Evolutionary conservation across 257 asterid species (phyloP).

Genomic region (Handroanthus guayacan): DNA sequence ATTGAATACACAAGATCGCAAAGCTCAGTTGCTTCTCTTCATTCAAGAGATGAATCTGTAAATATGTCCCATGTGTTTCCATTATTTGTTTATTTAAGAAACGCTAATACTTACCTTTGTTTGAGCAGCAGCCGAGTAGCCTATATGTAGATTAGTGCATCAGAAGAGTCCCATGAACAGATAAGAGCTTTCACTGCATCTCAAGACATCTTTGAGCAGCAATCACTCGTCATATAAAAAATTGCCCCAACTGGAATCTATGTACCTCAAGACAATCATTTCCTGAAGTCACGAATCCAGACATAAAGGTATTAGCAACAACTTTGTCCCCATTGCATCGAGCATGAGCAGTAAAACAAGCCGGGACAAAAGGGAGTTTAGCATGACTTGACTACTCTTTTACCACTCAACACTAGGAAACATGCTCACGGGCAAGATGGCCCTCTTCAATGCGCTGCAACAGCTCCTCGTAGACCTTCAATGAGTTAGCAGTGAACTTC

Average conservation of each 20-base stretch:
- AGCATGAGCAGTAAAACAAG: too few relatives aligned
- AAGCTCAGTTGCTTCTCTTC: not conserved
- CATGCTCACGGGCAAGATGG: slow-evolving; percentile 44
- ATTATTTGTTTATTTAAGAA: not conserved
- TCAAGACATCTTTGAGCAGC: not conserved
- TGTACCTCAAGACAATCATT: not conserved
- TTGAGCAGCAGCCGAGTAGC: not conserved
- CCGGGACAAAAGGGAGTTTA: too few relatives aligned
- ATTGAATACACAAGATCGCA: slow-evolving; percentile 9
- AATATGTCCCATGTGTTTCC: not conserved
- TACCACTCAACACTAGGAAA: slow-evolving; percentile 32
- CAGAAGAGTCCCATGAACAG: not conserved
- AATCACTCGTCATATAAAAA: not conserved
- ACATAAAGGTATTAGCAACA: too few relatives aligned
- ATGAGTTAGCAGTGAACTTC: slow-evolving; percentile 50
- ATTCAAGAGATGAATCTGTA: not conserved
- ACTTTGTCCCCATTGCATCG: too few relatives aligned
- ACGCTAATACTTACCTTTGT: not conserved
- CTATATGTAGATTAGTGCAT: not conserved
- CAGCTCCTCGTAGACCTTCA: slow-evolving; percentile 70
- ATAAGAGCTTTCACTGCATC: not conserved
- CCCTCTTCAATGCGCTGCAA: slow-evolving; percentile 71
- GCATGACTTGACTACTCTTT: not conserved
- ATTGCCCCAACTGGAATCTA: not conserved
- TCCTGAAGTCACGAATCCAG: not conserved